Evolutionary conservation across 192 early-diverging fungal species (phyloP), one percentile per base, ranked within the genome.

Genomic region (Backusella parvicylindrica): DNA sequence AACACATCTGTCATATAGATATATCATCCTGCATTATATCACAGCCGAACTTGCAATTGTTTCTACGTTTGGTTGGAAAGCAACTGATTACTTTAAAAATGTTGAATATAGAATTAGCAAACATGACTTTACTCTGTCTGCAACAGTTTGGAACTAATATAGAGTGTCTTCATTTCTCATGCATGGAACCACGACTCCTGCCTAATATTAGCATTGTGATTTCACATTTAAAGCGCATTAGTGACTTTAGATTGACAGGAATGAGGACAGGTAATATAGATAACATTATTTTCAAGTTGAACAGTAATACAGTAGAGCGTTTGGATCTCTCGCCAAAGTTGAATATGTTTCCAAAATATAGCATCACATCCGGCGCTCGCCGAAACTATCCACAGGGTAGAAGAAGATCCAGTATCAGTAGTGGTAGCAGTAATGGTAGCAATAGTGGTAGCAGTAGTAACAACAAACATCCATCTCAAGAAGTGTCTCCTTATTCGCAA

Each of bases 281-380:
- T 56, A 28, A 15, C 0, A 33, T 76, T 3, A 33, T 80, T 4
- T 31, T 31, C 26, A 50, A 53, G 2, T 41, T 80, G 16, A 26
- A 70, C 28, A n/a, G 32, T 21, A 38, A 35, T 16, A 23, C 33
- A 15, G 47, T 75, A 16, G 37, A 31, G 15, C 35, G 64, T 28
- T n/a, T 80, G 21, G 79, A 80, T 43, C 49, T 80, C 2, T 76
- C 74, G 6, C 74, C 79, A 6, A 80, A 76, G 73, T 60, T 80
- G 74, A 70, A 76, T 9, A 56, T 80, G 12, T 73, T 76, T 50
- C 70, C 74, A 64, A 76, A 70, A 18, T 40, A 76, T 31, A 33
- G 23, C 9, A 32, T 1, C 11, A 60, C 26, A 28, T 26, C 28
- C 60, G 31, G 28, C n/a, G 13, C 56, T 60, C 37, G 38, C 41